Base-by-base conservation (phyloP, 495 filamentous ascomycete genomes). In the Podospora conica region DNA sequence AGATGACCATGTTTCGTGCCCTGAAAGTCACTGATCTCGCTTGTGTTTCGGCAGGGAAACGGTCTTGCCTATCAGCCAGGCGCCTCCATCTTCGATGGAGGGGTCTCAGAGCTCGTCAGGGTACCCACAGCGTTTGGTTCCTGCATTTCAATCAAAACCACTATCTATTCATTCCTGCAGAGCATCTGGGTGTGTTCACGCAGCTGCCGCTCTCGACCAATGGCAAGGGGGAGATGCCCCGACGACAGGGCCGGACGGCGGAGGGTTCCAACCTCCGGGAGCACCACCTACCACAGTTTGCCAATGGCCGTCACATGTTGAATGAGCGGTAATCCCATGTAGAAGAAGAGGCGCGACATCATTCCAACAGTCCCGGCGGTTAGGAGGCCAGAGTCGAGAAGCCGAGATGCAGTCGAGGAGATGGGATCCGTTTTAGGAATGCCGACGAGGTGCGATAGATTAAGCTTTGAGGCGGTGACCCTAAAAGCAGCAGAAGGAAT, bases 1-100 rank as follows among this genome's bases (percentile, higher is more conserved):
- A 64, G 63, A 64, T 64, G 54, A 58, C 22, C 29, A 64, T 58
- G 57, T 24, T 31, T 31, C 60, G 40, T 61, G 22, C n/a, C 27
- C 31, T 59, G n/a, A 21, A 61, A 40, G 28, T 20, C 15, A n/a
- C n/a, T 65, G 25, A 70, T 67, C 58, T 70, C 68, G 68, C 68
- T 70, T 70, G 65, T 65, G 68, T 70, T 70, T 70, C 65, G 62
- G 58, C 20, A 27, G 29, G 53, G 64, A 48, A 48, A 48, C 40
- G 40, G 40, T 48, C 40, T 15, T n/a, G 40, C 40, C 40, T 48
- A 48, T 48, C 59, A 12, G 22, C 23, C 33, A 12, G 65, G 55
- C 55, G 40, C 60, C 21, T 33, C 54, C n/a, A n/a, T 58, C 58
- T 29, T 55, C 28, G 61, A 55, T 21, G 28, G 22, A 9, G 15